Conservation (phyloP, 2,329 filamentous ascomycete species). For the Ophiostoma triangulosporum region DNA sequence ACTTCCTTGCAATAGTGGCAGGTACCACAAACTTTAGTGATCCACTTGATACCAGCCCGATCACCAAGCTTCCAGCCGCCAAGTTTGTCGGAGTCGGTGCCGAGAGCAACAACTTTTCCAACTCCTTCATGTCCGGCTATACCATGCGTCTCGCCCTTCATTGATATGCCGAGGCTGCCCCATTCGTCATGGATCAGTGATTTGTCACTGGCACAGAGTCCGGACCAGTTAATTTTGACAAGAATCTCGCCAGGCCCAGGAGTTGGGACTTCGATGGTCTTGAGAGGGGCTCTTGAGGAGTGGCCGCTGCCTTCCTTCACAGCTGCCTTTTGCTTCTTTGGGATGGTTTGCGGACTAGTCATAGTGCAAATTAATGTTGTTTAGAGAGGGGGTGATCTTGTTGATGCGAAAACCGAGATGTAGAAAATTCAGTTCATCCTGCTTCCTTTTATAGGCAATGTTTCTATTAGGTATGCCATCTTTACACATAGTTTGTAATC, state of each 20-base stretch:
- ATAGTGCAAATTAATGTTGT: not conserved
- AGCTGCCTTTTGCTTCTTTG: constrained; percentile 9
- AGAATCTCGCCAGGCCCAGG: constrained; percentile 11
- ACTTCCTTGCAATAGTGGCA: constrained; percentile 26
- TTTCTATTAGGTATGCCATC: not conserved
- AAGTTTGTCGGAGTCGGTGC: constrained; percentile 17
- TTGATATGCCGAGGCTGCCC: constrained; percentile 5
- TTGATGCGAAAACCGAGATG: not conserved
- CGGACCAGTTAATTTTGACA: constrained; percentile 10
- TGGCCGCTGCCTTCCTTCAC: constrained; percentile 8
- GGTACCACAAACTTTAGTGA: constrained; percentile 20
- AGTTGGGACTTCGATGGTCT: not conserved
- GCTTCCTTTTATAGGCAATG: not conserved
- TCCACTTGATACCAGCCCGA: constrained; percentile 25
- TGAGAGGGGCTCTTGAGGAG: not conserved
- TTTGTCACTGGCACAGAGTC: constrained; percentile 13
- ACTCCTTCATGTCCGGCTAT: constrained; percentile 27
- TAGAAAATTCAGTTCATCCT: not conserved
- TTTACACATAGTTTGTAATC: too few species aligned
- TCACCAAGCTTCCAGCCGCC: constrained; percentile 22
- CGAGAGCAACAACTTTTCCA: constrained; percentile 23
- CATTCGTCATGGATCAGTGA: constrained; percentile 13
- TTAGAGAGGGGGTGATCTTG: not conserved
- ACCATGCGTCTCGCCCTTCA: constrained; percentile 2
- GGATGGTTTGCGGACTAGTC: constrained; percentile 9